Conservation (phyloP, 768 basidiomycete genomes). For the Atractiella rhizophila region DNA sequence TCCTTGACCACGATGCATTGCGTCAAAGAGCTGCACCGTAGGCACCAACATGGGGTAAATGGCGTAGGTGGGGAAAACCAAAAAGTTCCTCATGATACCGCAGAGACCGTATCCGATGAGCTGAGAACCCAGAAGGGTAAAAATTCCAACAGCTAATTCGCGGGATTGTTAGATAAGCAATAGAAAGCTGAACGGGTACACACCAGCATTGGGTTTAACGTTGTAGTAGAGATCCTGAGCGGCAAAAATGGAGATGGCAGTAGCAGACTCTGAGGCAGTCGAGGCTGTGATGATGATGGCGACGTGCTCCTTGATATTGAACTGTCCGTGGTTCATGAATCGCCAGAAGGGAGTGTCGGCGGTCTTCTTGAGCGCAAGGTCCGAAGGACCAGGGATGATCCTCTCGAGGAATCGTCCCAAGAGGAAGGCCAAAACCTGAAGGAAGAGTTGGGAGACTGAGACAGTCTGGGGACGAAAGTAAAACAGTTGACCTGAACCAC, state of each 20-base stretch:
- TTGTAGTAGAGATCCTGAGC: slow-evolving; percentile 12
- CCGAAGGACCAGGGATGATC: slow-evolving; percentile 11
- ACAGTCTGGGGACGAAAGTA: slow-evolving; percentile 23
- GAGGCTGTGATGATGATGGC: slow-evolving; percentile 7
- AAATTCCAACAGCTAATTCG: slow-evolving; percentile 20
- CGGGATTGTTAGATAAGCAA: no score
- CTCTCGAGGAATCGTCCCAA: slow-evolving; percentile 17
- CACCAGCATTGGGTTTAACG: slow-evolving; percentile 18
- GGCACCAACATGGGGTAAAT: slow-evolving; percentile 12
- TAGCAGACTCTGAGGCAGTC: slow-evolving; percentile 7
- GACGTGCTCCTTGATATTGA: slow-evolving; percentile 20
- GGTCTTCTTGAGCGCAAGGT: slow-evolving; percentile 5
- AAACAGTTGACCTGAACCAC: slow-evolving; percentile 21
- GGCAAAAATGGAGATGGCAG: slow-evolving; percentile 12
- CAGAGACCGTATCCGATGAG: slow-evolving; percentile 18
- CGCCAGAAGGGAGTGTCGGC: slow-evolving; percentile 16
- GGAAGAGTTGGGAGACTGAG: slow-evolving; percentile 19
- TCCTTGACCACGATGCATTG: slow-evolving; percentile 18
- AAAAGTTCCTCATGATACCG: slow-evolving; percentile 13
- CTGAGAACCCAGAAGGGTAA: slow-evolving; percentile 18
- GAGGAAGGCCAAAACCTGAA: slow-evolving; percentile 19
- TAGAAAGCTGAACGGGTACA: no score
- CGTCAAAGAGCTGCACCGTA: slow-evolving; percentile 16
- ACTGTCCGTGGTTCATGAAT: slow-evolving; percentile 19
- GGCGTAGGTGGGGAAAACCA: slow-evolving; percentile 15